Evolutionary conservation across 2,329 filamentous ascomycete genomes (phyloP).

Genomic region (Ilyonectria robusta): DNA sequence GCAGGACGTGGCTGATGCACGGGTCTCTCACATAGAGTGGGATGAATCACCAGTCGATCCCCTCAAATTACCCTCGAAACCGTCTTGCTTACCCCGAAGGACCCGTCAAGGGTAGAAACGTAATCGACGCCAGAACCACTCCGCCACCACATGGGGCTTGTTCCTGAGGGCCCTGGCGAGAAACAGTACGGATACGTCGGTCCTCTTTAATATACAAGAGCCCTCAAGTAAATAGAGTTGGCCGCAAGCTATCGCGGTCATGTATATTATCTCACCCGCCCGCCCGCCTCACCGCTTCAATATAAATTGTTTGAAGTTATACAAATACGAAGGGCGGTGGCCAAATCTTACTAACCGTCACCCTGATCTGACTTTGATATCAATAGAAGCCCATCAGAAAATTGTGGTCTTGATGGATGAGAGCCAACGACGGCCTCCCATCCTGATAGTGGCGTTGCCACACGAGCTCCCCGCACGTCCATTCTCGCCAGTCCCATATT

Average conservation of each 20-base stretch:
- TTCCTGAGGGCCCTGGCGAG: conserved; percentile 20
- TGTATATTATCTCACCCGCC: conserved; percentile 1
- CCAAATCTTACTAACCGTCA: neutral
- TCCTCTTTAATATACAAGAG: conserved; percentile 22
- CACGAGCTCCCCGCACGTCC: neutral
- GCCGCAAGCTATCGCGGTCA: neutral
- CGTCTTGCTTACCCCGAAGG: neutral
- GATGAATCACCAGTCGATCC: conserved; percentile 21
- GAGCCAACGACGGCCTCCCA: neutral
- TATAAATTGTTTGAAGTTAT: conserved; percentile 10
- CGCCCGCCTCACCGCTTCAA: conserved; percentile 7
- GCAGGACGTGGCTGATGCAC: conserved; percentile 23
- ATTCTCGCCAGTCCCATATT: neutral
- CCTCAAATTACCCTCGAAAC: conserved; percentile 17
- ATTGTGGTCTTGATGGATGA: neutral
- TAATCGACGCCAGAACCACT: conserved; percentile 7
- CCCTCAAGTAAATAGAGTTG: conserved; percentile 14
- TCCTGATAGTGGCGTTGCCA: neutral
- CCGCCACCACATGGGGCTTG: conserved; percentile 10
- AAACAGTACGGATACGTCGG: conserved; percentile 21
- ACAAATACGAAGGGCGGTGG: conserved; percentile 14
- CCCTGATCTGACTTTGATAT: neutral
- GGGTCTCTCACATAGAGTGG: conserved; percentile 28
- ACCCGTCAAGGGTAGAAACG: conserved; percentile 4
- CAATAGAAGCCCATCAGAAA: conserved; percentile 19